Percentiles rank a stretch among this genome's conserved stretches.
Evolutionary conservation across 177 flowering plant genomes (phyloP).

Genomic region (Vitis hybrid): DNA sequence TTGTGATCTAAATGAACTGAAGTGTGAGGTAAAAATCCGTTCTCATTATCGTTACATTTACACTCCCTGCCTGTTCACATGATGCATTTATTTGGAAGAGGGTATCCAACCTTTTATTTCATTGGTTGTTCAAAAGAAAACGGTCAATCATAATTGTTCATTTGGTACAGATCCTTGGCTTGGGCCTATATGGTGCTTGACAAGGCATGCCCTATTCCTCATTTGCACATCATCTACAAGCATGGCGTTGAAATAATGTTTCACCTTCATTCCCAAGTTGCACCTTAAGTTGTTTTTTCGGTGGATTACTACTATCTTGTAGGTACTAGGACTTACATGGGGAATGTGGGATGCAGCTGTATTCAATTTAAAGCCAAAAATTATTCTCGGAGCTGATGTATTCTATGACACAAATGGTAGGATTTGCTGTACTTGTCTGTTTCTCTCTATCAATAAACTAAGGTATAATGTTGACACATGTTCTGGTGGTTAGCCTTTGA

Average conservation of each 20-base stretch:
- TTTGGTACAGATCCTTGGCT: neutral
- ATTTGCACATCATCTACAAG: conserved; percentile 1
- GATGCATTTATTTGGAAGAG: neutral
- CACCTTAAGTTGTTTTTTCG: neutral
- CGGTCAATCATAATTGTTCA: neutral
- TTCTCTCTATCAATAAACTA: neutral
- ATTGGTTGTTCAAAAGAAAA: neutral
- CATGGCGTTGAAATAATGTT: neutral
- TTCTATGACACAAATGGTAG: conserved; percentile 78
- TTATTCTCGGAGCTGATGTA: conserved; percentile 94
- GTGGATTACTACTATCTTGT: conserved; percentile 10
- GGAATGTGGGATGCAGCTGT: conserved; percentile 82
- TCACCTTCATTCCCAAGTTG: neutral
- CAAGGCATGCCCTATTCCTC: neutral
- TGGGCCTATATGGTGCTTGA: neutral
- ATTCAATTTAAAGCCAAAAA: conserved; percentile 56
- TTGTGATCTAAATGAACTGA: conserved; percentile 60
- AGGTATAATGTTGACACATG: conserved; percentile 4
- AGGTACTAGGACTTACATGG: conserved; percentile 87
- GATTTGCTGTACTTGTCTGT: conserved; percentile 1
- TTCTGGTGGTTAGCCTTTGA: conserved; percentile 60
- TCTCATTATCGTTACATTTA: neutral
- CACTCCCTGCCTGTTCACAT: neutral
- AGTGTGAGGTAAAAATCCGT: conserved; percentile 53
- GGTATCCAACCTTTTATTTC: neutral